A percentile compares a stretch with the other conserved stretches of the same genome.
Evolutionary conservation across 2,329 filamentous ascomycete genomes (phyloP).

Genomic region (Blastomyces gilchristii): DNA sequence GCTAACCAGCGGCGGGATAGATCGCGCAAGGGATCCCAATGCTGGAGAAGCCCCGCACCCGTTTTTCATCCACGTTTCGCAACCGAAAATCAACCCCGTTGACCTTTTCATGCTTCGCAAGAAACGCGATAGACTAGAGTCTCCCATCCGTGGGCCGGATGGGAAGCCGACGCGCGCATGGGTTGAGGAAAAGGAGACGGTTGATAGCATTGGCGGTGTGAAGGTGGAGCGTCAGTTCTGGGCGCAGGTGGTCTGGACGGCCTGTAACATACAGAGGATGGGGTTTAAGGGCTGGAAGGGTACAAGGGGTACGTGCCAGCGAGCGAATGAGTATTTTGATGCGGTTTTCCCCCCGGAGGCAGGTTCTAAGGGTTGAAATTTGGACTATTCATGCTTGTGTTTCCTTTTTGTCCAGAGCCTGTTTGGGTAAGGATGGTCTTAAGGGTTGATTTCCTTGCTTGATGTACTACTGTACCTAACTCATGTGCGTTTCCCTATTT

Average conservation of each 20-base stretch:
- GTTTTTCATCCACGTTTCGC: slow-evolving; percentile 34
- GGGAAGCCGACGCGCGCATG: slow-evolving; percentile 23
- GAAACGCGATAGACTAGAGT: slow-evolving; percentile 24
- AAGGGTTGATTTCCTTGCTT: not conserved
- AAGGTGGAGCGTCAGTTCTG: slow-evolving; percentile 31
- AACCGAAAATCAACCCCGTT: slow-evolving; percentile 33
- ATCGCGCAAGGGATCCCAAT: slow-evolving; percentile 22
- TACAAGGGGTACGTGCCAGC: slow-evolving; percentile 25
- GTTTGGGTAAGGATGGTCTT: not conserved
- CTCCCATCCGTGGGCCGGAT: slow-evolving; percentile 26
- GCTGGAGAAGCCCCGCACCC: slow-evolving; percentile 14
- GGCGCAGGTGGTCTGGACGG: slow-evolving; percentile 31
- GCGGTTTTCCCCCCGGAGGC: slow-evolving; percentile 21
- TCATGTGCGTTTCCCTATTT: not conserved
- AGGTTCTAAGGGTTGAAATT: not conserved
- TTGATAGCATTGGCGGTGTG: not conserved
- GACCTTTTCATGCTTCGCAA: slow-evolving; percentile 26
- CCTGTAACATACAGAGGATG: slow-evolving; percentile 27
- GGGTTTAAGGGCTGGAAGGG: slow-evolving; percentile 26
- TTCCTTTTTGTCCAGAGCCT: not conserved
- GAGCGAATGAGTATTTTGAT: slow-evolving; percentile 27
- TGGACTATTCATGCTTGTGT: not conserved
- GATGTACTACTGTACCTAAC: not conserved
- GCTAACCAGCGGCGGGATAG: slow-evolving; percentile 17
- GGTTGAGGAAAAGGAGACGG: slow-evolving; percentile 14